Conservation (phyloP, 148 eudicot genomes). For the Persicaria tinctoria region DNA sequence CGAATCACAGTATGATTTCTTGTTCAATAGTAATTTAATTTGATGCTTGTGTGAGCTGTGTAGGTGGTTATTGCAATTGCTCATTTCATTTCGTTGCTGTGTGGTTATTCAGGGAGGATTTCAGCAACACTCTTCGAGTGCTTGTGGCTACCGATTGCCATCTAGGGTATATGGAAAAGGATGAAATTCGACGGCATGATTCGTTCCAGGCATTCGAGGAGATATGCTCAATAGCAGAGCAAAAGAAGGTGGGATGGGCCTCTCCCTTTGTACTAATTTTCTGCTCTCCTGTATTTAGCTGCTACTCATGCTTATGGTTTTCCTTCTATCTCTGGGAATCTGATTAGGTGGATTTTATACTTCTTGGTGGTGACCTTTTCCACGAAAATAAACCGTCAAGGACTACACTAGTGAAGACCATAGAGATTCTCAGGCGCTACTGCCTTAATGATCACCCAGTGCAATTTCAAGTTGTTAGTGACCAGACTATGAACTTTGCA, state of each 20-base stretch:
- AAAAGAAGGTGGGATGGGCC: constrained; percentile 51
- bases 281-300: neutral
- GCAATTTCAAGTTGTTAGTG: constrained; percentile 98
- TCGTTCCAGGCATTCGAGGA: constrained; percentile 93
- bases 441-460: constrained; percentile 93
- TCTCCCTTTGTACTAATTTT: neutral
- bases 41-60: neutral
- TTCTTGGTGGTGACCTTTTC: constrained; percentile 98
- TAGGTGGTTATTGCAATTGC: neutral
- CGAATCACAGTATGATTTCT: constrained; percentile 5
- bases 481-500: constrained; percentile 92
- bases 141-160: constrained; percentile 98
- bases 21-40: neutral
- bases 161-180: constrained; percentile 94
- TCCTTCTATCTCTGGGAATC: neutral
- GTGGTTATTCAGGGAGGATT: constrained; percentile 48
- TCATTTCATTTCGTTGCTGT: neutral
- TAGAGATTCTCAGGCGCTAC: constrained; percentile 89
- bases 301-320: neutral
- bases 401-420: constrained; percentile 76
- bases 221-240: constrained; percentile 89
- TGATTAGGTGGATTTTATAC: constrained; percentile 85
- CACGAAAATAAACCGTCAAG: constrained; percentile 98
- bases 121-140: constrained; percentile 52
- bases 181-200: constrained; percentile 93